Evolutionary conservation across 2,329 filamentous ascomycete species (phyloP), one percentile per base, ranked within the genome.

Genomic region (Metarhizium album): DNA sequence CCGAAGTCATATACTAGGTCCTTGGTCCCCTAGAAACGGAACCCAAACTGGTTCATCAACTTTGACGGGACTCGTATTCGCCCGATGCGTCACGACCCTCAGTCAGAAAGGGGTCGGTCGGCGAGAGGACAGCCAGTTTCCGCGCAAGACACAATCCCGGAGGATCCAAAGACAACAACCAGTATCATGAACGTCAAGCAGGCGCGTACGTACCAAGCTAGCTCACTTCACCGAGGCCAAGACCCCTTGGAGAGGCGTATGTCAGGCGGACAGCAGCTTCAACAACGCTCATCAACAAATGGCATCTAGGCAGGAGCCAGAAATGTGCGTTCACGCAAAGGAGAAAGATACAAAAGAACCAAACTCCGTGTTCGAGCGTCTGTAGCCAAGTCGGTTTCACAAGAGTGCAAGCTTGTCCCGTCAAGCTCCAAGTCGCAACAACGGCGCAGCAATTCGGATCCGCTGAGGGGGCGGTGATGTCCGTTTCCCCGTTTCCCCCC

Each of bases 311-410:
- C 22, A 43, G 8, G 16, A 24, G 20, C 13, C 40, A 14, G 16
- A 20, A 27, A 31, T 11, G 8, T 40, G 50, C 38, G 45, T 33
- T 42, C 45, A 22, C n/a, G 20, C 46, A 24, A 43, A 27, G 23
- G 24, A 40, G 7, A 18, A 18, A 11, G 37, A 27, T 14, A 9
- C 27, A 14, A 9, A 31, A 35, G 6, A 47, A 16, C n/a, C 29
- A 18, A 33, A 42, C 24, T 29, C 22, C 14, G 11, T 9, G 13
- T 37, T 14, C 35, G n/a, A 37, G n/a, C 27, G 27, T 2, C 14
- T 37, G 35, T 45, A n/a, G 45, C 29, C 23, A 9, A 48, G 31
- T 23, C 35, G 46, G 50, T 49, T 33, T 47, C 43, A 49, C 47
- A 31, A 18, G 43, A 14, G 33, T n/a, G 37, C 51, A 49, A 43